phyloP scores from a whole-genome alignment of 305 asterid genomes.

The Ajuga reptans region DNA sequence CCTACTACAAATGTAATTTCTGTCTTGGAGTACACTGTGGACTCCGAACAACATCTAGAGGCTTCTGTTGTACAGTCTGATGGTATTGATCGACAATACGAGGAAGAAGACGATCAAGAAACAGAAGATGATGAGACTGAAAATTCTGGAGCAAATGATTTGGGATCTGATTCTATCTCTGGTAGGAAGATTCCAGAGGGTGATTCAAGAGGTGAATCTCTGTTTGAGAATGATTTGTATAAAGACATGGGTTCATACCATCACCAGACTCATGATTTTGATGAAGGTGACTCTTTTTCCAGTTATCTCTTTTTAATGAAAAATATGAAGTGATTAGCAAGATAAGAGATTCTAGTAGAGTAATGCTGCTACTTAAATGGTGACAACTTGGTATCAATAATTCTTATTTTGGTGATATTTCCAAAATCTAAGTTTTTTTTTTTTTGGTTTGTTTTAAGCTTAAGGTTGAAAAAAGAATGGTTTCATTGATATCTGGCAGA shows the following conservation, averaged over 20 bases:
- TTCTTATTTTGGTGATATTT: not conserved
- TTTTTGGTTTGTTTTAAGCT: not conserved
- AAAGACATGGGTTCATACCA: slow-evolving; percentile 42
- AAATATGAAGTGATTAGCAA: not conserved
- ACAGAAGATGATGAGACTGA: slow-evolving; percentile 39
- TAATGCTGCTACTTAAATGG: not conserved
- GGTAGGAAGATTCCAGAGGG: slow-evolving; percentile 45
- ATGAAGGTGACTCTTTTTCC: slow-evolving; percentile 43
- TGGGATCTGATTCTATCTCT: slow-evolving; percentile 39
- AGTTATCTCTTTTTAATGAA: not conserved
- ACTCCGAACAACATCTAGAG: slow-evolving; percentile 45
- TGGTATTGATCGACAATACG: slow-evolving; percentile 28
- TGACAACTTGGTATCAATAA: not conserved
- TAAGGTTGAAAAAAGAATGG: not conserved
- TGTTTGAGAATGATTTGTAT: slow-evolving; percentile 47
- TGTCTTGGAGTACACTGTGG: slow-evolving; percentile 31
- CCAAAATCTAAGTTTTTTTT: not conserved
- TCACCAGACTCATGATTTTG: slow-evolving; percentile 37
- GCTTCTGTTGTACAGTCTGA: slow-evolving; percentile 36
- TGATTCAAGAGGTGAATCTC: slow-evolving; percentile 43
- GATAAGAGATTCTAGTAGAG: not conserved
- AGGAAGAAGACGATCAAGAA: slow-evolving; percentile 43
- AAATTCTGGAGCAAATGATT: slow-evolving; percentile 36
- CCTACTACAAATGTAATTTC: slow-evolving; percentile 31
- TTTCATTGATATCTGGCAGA: not conserved